These are phyloP conservation scores for Cubamyces sp. DNA, from an alignment of 768 basidiomycete genomes.

Conservation along the genomic window DNA sequence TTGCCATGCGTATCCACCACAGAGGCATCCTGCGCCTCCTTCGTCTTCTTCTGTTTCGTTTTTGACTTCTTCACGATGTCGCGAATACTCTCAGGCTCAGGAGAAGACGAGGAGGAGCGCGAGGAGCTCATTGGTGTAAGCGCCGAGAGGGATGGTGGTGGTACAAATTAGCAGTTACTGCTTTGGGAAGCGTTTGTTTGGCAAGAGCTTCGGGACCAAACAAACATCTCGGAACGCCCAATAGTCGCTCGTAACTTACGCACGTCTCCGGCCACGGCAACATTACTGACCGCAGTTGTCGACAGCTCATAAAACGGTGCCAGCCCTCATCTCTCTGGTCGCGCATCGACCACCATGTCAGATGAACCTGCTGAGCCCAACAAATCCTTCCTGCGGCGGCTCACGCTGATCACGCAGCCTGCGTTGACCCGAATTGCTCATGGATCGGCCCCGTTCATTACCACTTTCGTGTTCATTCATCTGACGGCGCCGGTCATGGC, in stretches of 20 bases:
- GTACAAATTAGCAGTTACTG: constrained; percentile 17
- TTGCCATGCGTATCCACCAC: constrained; percentile 38
- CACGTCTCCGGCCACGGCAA: not conserved
- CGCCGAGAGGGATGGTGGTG: constrained; percentile 10
- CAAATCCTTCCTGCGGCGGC: constrained; percentile 20
- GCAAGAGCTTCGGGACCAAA: constrained; percentile 18
- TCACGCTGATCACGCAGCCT: constrained; percentile 17
- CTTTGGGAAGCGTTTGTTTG: constrained; percentile 23
- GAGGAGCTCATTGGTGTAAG: constrained; percentile 16
- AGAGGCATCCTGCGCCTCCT: constrained; percentile 20
- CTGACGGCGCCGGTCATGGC: constrained; percentile 75
- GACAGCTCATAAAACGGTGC: too few relatives aligned
- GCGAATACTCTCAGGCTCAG: constrained; percentile 20
- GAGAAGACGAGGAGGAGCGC: constrained; percentile 24
- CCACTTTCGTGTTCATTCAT: constrained; percentile 79
- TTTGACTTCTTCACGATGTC: constrained; percentile 38
- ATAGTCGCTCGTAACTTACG: constrained; percentile 7
- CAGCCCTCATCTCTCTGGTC: too few relatives aligned
- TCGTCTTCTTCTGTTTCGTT: constrained; percentile 25
- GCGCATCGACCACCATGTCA: not conserved
- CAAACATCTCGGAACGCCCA: constrained; percentile 3
- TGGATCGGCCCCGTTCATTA: constrained; percentile 74
- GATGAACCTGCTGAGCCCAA: not conserved
- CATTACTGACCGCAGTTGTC: not conserved
- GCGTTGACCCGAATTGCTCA: constrained; percentile 63